Base-by-base conservation (phyloP, 306 rosid species). In the Dalbergia cochinchinensis region DNA sequence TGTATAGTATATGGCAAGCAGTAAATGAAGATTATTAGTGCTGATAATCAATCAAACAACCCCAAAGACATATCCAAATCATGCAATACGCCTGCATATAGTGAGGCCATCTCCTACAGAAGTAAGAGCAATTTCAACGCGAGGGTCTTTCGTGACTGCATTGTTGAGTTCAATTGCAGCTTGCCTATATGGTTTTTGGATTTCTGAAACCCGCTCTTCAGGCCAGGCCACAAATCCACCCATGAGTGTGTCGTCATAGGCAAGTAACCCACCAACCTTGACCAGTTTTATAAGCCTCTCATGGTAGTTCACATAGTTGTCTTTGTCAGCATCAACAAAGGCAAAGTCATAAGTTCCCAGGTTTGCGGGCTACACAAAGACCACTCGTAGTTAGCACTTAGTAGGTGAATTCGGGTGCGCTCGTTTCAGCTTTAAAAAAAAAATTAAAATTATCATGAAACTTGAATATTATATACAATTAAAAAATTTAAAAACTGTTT, bases 251-350 rank as follows among this genome's bases (percentile, higher is more conserved):
- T 88, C 83, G 41, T 86, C 92, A 65, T 81, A 88, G 19, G 67
- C 34, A 58, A 88, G 67, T 7, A 88, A 48, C 37, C 89, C 92
- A 4, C 92, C 92, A 55, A 86, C 31, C 81, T 71, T 88, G 0
- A 88, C 77, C 62, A 86, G 81, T 20, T 73, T 88, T 59, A 88
- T 64, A 0, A 86, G 63, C 83, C 78, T 84, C 74, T 88, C 92
- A 59, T 86, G 89, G 61, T 86, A 88, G 6, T 84, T 84, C 55
- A 77, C 16, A 16, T 84, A 86, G 42, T 70, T 84, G 11, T 41
- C 66, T 76, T 88, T 88, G 80, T 88, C 88, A 60, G 88, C 92
- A 80, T 88, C 92, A 41, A 88, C 42, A 50, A 63, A 88, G 0
- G 88, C 84, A 77, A 82, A 88, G 22, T 88, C 90, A 65, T 33